Evolutionary conservation across 768 basidiomycete genomes (phyloP), one percentile per base, ranked within the genome.

Genomic region (Russula lepida): DNA sequence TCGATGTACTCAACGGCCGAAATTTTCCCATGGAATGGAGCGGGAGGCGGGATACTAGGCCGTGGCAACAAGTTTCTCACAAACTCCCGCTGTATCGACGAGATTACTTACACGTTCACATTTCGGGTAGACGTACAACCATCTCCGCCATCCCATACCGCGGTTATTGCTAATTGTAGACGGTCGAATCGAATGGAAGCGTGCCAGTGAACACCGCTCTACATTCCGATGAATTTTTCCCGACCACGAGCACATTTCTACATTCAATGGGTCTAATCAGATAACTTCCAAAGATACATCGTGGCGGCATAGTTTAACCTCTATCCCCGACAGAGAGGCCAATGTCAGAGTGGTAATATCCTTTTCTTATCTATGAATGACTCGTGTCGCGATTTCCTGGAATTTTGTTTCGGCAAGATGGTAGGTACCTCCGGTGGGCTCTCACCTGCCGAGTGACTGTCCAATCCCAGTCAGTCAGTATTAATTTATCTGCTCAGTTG

Each of bases 151-250:
- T 57, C 32, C 27, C 15, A 27, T 62, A 43, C 43, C 21, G 27
- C 53, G 21, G 25, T 57, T 23, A 27, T 60, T 49, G 11, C 15
- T 41, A 23, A 54, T 23, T 33, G 44, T 41, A 35, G 33, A 39
- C 53, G 19, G 48, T 62, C 28, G 21, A 57, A 62, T 56, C 43
- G 33, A 62, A 62, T 62, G 56, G 60, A 62, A 57, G 50, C 50
- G 21, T 9, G 15, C 13, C 35, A 37, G 15, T 37, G 50, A 39
- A 62, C n/a, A 11, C 49, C 35, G n/a, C 33, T 28, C 32, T 28
- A 17, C 47, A 21, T 50, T 44, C 54, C 59, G 37, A 30, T 6
- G 5, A 23, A 32, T 32, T 46, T 53, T 39, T 58, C 27, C 27
- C n/a, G 28, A 12, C 48, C 32, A 23, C 25, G 37, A 50, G 23